Base-by-base conservation (phyloP, 2,329 filamentous ascomycete species). In the Cordyceps tenuipes region DNA sequence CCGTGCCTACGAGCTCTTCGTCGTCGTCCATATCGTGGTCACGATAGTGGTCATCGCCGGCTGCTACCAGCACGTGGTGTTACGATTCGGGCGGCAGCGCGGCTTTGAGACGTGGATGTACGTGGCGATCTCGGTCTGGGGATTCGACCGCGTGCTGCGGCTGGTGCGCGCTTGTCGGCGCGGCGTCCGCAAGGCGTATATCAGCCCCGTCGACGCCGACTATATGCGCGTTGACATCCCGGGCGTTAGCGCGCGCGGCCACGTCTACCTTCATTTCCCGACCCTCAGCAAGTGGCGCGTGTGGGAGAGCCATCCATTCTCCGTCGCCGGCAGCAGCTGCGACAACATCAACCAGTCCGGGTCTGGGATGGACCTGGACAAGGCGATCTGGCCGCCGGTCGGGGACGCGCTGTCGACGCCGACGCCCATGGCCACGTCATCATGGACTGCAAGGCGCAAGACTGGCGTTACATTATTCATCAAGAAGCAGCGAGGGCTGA, bases 1-100 rank as follows among this genome's bases (percentile, higher is more conserved):
- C 29, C 67, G 62, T 49, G 64, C 65, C 9, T 78, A 76, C 66
- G 76, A 78, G 67, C 26, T 75, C 1, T 80, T 81, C 64, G 66
- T 79, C 2, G 62, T 72, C n/a, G 61, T 66, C 10, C 77, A 80
- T 57, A 71, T 79, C 36, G 61, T 72, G 2, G 51, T 79, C 0
- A 68, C 76, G 0, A 67, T 76, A 10, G 61, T 79, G 3, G 64
- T 71, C 10, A 57, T 81, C 4, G 69, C 74, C 2, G 77, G 75
- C 9, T 74, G 68, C 44, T 78, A 70, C 66, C 74, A 72, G 41
- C 77, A 79, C 63, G 71, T 77, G 56, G 65, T 69, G 4, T 60
- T 66, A 12, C 64, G 67, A 1, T 77, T 73, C 61, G 62, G 64
- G 5, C 67, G 72, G 53, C 68, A 73, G 48, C 79, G 75, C 70